These are phyloP conservation scores for Fusarium beomiforme DNA, from an alignment of 2,329 filamentous ascomycete species.

Conservation along the genomic window DNA sequence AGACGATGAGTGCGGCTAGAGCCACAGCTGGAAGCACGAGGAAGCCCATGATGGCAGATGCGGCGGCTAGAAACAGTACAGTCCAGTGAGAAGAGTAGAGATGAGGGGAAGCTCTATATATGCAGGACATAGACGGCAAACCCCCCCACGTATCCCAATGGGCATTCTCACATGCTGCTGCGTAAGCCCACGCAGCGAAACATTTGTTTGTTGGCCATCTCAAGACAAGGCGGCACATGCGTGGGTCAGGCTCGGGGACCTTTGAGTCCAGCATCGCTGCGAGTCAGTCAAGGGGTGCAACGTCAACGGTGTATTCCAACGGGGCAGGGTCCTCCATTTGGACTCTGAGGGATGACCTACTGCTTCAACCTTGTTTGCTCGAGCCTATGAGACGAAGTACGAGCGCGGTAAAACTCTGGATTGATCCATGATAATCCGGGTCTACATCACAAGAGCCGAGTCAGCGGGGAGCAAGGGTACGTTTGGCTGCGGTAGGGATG, in stretches of 20 bases:
- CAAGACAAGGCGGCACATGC: neutral
- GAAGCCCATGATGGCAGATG: constrained; percentile 8
- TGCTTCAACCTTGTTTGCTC: neutral
- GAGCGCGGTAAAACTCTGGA: constrained; percentile 2
- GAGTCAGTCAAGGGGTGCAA: constrained; percentile 15
- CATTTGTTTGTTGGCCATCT: neutral
- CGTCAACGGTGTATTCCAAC: constrained; percentile 2
- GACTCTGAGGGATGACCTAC: neutral
- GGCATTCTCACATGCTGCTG: neutral
- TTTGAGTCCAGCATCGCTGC: constrained; percentile 8
- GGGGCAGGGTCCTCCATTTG: constrained; percentile 6
- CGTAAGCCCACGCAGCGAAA: constrained; percentile 19
- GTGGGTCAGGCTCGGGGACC: constrained; percentile 1
- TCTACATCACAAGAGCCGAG: neutral
- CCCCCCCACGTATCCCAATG: neutral
- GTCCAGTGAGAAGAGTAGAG: neutral
- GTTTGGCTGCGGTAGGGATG: neutral
- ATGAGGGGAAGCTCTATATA: constrained; percentile 16
- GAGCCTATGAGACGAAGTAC: neutral
- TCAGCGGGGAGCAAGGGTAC: neutral
- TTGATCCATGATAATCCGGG: neutral
- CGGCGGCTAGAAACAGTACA: neutral
- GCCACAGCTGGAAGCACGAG: constrained; percentile 18
- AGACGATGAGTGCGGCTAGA: constrained; percentile 15
- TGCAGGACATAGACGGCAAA: too few species aligned